Conservation (phyloP, 495 filamentous ascomycete species). For the Daldinia loculata region DNA sequence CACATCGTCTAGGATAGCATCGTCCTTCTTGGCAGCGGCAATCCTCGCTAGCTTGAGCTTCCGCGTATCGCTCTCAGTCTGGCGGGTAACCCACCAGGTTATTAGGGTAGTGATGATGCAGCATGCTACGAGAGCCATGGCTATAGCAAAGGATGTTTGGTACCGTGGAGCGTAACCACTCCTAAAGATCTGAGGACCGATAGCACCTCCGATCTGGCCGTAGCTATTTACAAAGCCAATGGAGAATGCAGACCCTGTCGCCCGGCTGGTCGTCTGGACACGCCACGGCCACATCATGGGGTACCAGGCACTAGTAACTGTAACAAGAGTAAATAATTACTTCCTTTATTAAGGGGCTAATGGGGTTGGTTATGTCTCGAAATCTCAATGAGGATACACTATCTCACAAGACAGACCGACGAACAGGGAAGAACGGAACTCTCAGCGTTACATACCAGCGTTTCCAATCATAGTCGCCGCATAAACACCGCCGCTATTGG, state of each 20-base stretch:
- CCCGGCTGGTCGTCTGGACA: slow-evolving; percentile 54
- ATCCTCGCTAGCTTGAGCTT: slow-evolving; percentile 53
- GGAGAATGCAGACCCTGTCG: slow-evolving; percentile 56
- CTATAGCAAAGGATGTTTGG: slow-evolving; percentile 44
- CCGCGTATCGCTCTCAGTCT: slow-evolving; percentile 53
- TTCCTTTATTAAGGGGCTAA: background rate
- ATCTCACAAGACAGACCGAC: background rate
- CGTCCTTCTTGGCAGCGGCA: slow-evolving; percentile 50
- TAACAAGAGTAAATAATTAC: background rate
- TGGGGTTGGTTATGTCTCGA: background rate
- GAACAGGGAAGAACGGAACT: background rate
- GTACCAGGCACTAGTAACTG: slow-evolving; percentile 50
- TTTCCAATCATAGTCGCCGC: slow-evolving; percentile 54
- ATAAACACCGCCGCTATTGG: slow-evolving; percentile 51
- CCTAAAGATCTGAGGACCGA: slow-evolving; percentile 50
- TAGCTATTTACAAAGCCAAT: slow-evolving; percentile 57
- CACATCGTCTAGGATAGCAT: slow-evolving; percentile 55
- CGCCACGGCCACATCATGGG: slow-evolving; percentile 58
- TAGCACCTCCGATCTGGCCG: slow-evolving; percentile 51
- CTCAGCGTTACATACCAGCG: slow-evolving; percentile 13
- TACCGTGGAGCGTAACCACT: slow-evolving; percentile 48
- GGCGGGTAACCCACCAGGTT: slow-evolving; percentile 49
- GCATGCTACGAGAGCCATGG: slow-evolving; percentile 45
- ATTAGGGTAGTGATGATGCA: slow-evolving; percentile 43
- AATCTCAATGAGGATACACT: background rate